Evolutionary conservation across 768 basidiomycete genomes (phyloP).

Genomic region (Kockovaella imperatae): DNA sequence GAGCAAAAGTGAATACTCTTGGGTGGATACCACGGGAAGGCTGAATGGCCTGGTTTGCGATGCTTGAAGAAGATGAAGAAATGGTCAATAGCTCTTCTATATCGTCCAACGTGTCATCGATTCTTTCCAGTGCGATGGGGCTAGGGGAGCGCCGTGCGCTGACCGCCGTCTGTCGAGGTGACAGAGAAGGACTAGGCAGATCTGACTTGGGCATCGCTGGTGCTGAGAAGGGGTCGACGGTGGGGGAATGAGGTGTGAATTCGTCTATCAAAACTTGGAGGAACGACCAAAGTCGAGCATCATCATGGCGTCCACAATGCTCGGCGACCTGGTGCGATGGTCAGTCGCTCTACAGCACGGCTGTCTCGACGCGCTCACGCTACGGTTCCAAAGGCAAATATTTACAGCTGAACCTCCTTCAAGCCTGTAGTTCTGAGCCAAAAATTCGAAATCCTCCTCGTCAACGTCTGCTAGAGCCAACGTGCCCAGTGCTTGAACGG

Average conservation of each 20-base stretch:
- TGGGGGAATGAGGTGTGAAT: slow-evolving; percentile 16
- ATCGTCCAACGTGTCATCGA: slow-evolving; percentile 11
- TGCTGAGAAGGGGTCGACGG: slow-evolving; percentile 10
- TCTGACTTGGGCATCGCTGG: slow-evolving; percentile 5
- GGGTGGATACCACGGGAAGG: no score
- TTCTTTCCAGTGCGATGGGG: slow-evolving; percentile 14
- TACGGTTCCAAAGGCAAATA: slow-evolving; percentile 35
- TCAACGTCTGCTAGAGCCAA: slow-evolving; percentile 21
- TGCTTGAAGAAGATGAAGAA: slow-evolving; percentile 2
- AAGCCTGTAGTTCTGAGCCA: slow-evolving; percentile 34
- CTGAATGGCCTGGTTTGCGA: neutral
- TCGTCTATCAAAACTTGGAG: slow-evolving; percentile 27
- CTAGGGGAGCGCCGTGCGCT: slow-evolving; percentile 13
- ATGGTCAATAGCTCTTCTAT: slow-evolving; percentile 12
- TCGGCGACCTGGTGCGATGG: slow-evolving; percentile 10
- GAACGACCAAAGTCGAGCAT: slow-evolving; percentile 31
- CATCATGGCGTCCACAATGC: slow-evolving; percentile 26
- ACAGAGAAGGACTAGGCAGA: slow-evolving; percentile 7
- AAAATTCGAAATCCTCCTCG: slow-evolving; percentile 26
- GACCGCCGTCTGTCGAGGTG: neutral
- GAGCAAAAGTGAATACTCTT: no score
- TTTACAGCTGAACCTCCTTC: slow-evolving; percentile 23
- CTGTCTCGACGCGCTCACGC: slow-evolving; percentile 6
- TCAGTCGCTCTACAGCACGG: neutral
- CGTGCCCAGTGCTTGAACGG: slow-evolving; percentile 28